phyloP scores from a whole-genome alignment of 805 yeast species.

The Maudiozyma serrabonitensis region DNA sequence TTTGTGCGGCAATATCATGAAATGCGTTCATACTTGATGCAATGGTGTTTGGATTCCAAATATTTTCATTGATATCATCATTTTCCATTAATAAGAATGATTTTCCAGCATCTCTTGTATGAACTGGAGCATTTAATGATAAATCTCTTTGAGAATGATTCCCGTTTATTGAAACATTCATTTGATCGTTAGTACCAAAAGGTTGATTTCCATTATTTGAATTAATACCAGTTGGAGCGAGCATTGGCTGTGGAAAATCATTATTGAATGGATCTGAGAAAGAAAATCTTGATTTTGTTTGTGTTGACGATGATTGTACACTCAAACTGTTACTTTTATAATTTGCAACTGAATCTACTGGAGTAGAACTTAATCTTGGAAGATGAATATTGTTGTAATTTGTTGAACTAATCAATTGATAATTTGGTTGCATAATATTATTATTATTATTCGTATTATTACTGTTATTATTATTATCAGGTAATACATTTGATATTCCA shows the following conservation, averaged over 20 bases:
- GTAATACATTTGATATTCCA: slow-evolving; percentile 6
- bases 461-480: neutral
- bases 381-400: neutral
- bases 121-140: slow-evolving; percentile 2
- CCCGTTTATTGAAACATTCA: neutral
- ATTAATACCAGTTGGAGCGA: neutral
- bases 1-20: slow-evolving; percentile 15
- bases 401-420: slow-evolving; percentile 2
- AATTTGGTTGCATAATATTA: slow-evolving; percentile 5
- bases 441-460: neutral
- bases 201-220: neutral
- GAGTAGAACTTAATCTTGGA: slow-evolving; percentile 1
- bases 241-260: slow-evolving; percentile 9
- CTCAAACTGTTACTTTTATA: no score
- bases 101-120: slow-evolving; percentile 31
- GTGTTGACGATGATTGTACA: no score
- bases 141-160: slow-evolving; percentile 6
- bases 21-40: slow-evolving; percentile 16
- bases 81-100: slow-evolving; percentile 34
- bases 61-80: slow-evolving; percentile 27
- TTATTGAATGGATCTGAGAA: slow-evolving; percentile 49
- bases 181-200: neutral
- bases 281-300: slow-evolving; percentile 40
- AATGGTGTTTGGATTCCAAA: slow-evolving; percentile 28
- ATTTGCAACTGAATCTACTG: slow-evolving; percentile 6